Conservation (phyloP, 345 rosid species). For the Salix caprea region DNA sequence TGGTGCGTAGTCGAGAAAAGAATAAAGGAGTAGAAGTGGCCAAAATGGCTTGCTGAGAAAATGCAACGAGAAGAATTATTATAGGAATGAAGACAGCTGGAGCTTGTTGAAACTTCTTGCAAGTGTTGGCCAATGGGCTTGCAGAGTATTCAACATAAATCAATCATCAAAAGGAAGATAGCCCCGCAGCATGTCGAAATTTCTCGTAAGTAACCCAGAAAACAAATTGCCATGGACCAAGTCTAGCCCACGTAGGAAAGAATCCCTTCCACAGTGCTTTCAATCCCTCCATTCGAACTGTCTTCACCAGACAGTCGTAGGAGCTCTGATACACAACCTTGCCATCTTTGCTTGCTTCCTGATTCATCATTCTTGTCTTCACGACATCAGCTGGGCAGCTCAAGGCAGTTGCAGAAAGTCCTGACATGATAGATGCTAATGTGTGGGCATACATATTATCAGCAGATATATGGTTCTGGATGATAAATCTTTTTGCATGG, state of each 20-base stretch:
- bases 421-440: constrained; percentile 74
- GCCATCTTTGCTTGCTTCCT: constrained; percentile 30
- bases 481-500: constrained; percentile 72
- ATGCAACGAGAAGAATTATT: too few species aligned
- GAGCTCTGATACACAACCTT: constrained; percentile 47
- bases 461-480: constrained; percentile 38
- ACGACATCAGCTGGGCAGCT: constrained; percentile 92
- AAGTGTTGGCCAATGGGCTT: too few species aligned
- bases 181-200: constrained; percentile 54
- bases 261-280: constrained; percentile 84
- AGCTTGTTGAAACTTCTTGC: too few species aligned
- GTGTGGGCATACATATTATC: constrained; percentile 78
- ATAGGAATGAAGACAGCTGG: too few species aligned
- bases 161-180: constrained; percentile 61
- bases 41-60: too few species aligned
- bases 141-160: background rate
- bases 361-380: constrained; percentile 94
- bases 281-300: constrained; percentile 64
- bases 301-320: constrained; percentile 77
- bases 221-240: constrained; percentile 93
- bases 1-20: too few species aligned
- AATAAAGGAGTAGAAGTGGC: too few species aligned
- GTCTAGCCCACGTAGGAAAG: constrained; percentile 88
- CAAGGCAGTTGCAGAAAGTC: constrained; percentile 66
- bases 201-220: constrained; percentile 93